Evolutionary conservation across 2,329 filamentous ascomycete species (phyloP).

Genomic region (Diaporthe sp.): DNA sequence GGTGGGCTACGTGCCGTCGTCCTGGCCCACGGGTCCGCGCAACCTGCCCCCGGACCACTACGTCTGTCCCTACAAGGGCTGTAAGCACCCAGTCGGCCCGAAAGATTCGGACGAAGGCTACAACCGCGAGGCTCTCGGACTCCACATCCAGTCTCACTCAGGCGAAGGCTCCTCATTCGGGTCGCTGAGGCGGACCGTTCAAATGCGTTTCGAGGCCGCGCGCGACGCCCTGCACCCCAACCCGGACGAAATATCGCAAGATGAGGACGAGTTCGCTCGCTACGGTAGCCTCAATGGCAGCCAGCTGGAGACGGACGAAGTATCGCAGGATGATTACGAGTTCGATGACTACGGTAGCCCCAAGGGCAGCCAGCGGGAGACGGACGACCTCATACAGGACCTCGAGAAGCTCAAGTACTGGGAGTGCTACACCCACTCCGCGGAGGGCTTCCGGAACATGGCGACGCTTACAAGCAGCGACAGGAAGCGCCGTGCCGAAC

Average conservation of each 20-base stretch:
- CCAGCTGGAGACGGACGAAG: too few relatives aligned
- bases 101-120: background rate
- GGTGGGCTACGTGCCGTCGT: constrained; percentile 3
- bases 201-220: background rate
- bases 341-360: background rate
- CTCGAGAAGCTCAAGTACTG: constrained; percentile 19
- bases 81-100: background rate
- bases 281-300: too few relatives aligned
- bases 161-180: too few relatives aligned
- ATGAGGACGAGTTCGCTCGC: too few relatives aligned
- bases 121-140: background rate
- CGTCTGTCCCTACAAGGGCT: constrained; percentile 1
- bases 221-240: background rate
- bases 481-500: too few relatives aligned
- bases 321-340: too few relatives aligned
- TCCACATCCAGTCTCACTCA: background rate
- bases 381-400: background rate
- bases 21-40: constrained; percentile 8
- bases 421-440: background rate
- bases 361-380: background rate
- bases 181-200: background rate
- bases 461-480: too few relatives aligned
- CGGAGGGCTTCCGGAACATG: too few relatives aligned
- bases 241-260: too few relatives aligned
- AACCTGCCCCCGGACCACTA: background rate